Evolutionary conservation across 2,329 filamentous ascomycete species (phyloP), one percentile per base, ranked within the genome.

Genomic region (Spiromastix sp.): DNA sequence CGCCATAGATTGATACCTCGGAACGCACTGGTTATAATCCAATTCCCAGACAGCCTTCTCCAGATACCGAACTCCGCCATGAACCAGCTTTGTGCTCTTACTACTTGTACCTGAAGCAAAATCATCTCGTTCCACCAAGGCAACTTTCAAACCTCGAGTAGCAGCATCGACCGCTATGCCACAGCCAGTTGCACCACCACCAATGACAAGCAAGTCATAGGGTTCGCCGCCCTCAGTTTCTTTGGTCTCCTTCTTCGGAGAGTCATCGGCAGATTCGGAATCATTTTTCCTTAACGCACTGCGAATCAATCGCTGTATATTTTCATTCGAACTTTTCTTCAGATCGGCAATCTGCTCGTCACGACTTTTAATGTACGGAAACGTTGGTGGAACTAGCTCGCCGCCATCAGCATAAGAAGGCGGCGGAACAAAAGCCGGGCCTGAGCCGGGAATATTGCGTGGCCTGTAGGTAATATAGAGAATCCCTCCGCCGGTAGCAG

Each of bases 31-130:
- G 43, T 73, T 72, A 54, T 81, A 82, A 56, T 83, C 79, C 44
- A 83, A 63, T 56, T 82, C 78, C 72, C 73, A 79, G 32, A 83
- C 72, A 39, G 79, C 79, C 65, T 83, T 83, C 56, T 83, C 79
- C 40, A 83, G 67, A 55, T 83, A 83, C 45, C 79, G 70, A 37
- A 83, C 79, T 44, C 79, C 79, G 41, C 79, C 79, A 59, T 83
- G 79, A 12, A 83, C 79, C 27, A 83, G 68, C 61, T 83, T 83
- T 37, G 79, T 83, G 60, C 77, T 81, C 65, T 83, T 83, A 57
- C 75, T 80, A 63, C 77, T 81, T 30, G 79, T 83, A 16, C 79
- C 79, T 43, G 73, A 70, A 43, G 74, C 74, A 51, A 83, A 83
- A 56, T 83, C 79, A 52, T 82, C 79, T 40, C 78, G 68, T 59